Conservation (phyloP, 805 yeast species). For the Candida gorgasii region DNA sequence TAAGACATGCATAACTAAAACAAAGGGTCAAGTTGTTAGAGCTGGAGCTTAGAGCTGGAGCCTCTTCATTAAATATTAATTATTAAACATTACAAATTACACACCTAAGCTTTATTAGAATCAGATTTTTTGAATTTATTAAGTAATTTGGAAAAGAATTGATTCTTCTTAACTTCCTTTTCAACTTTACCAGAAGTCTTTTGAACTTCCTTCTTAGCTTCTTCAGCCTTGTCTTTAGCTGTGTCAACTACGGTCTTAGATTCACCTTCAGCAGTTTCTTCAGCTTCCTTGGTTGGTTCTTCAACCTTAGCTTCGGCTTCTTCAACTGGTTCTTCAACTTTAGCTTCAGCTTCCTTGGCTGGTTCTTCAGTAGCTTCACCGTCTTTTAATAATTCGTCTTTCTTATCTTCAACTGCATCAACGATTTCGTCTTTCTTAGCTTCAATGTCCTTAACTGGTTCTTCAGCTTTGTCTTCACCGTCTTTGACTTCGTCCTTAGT, state of each 20-base stretch:
- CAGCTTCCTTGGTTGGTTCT: slow-evolving; percentile 7
- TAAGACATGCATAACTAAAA: too few species aligned
- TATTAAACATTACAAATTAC: slow-evolving; percentile 9
- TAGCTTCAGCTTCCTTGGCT: slow-evolving; percentile 9
- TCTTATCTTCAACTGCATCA: slow-evolving; percentile 13
- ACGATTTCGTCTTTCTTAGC: slow-evolving; percentile 6
- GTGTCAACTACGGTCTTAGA: slow-evolving; percentile 12
- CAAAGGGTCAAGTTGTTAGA: too few species aligned
- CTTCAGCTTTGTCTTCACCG: slow-evolving; percentile 4
- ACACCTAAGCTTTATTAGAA: slow-evolving; percentile 10
- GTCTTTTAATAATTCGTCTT: slow-evolving; percentile 7
- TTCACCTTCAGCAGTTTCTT: slow-evolving; percentile 5
- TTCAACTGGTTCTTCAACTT: slow-evolving; percentile 23
- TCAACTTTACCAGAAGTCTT: slow-evolving; percentile 27
- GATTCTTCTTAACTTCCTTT: slow-evolving; percentile 38
- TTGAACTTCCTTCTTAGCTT: slow-evolving; percentile 32
- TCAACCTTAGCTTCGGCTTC: slow-evolving; percentile 6
- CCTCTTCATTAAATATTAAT: slow-evolving; percentile 2
- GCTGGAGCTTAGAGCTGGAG: too few species aligned
- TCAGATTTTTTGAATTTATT: slow-evolving; percentile 35
- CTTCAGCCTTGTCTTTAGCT: slow-evolving; percentile 19
- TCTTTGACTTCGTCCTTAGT: slow-evolving; percentile 9
- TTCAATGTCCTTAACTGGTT: slow-evolving; percentile 8
- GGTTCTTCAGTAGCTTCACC: slow-evolving; percentile 2
- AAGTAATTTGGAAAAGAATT: slow-evolving; percentile 37